Conservation (phyloP, 2,329 filamentous ascomycete species). For the Beauveria brongniartii region DNA sequence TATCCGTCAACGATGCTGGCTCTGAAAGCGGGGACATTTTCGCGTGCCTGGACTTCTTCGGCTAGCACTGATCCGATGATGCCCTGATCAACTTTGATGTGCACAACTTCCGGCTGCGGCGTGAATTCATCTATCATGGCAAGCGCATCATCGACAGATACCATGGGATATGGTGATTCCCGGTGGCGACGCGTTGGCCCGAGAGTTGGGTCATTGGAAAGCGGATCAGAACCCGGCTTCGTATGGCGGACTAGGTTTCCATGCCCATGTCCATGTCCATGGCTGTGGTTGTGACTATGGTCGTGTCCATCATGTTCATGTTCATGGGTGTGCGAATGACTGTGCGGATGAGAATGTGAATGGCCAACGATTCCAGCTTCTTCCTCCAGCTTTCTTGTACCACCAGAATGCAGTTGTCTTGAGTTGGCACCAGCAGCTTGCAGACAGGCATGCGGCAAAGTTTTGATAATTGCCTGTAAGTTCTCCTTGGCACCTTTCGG, state of each 20-base stretch:
- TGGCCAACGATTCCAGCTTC: constrained; percentile 58
- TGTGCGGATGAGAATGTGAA: constrained; percentile 18
- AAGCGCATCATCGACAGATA: constrained; percentile 76
- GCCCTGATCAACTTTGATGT: constrained; percentile 50
- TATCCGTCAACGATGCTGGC: constrained; percentile 98
- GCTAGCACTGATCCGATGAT: constrained; percentile 75
- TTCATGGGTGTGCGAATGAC: constrained; percentile 22
- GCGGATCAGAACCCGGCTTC: constrained; percentile 44
- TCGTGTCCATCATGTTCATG: constrained; percentile 22
- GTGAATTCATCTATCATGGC: constrained; percentile 64
- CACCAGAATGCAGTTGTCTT: constrained; percentile 67
- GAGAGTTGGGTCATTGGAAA: constrained; percentile 53
- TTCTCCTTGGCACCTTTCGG: constrained; percentile 95
- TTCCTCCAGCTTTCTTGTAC: constrained; percentile 72
- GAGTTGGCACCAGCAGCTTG: constrained; percentile 83
- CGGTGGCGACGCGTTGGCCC: constrained; percentile 66
- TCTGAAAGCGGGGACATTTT: constrained; percentile 85
- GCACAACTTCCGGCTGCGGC: constrained; percentile 51
- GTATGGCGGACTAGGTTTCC: constrained; percentile 67
- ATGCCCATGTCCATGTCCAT: constrained; percentile 53
- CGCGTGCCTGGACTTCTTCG: constrained; percentile 68
- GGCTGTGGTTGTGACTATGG: constrained; percentile 17
- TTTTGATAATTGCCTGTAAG: constrained; percentile 75
- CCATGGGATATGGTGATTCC: constrained; percentile 86
- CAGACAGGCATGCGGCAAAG: constrained; percentile 89